These are phyloP conservation scores for Claviceps maximensis DNA, from an alignment of 2,329 filamentous ascomycete species.

Conservation along the genomic window DNA sequence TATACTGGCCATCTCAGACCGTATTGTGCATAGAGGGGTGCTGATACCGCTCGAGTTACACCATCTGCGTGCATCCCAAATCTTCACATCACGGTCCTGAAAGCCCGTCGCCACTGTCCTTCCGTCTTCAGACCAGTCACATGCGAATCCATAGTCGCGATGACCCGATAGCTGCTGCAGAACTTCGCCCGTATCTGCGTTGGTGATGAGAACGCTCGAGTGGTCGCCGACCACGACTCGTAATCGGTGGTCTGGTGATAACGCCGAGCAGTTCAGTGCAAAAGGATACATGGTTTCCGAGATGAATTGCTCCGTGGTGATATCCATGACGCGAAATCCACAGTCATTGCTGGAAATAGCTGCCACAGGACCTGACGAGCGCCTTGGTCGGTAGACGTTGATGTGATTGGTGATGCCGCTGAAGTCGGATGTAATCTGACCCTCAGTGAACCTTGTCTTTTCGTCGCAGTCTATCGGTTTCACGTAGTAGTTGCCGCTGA, in stretches of 20 bases:
- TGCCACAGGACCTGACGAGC: slow-evolving; percentile 37
- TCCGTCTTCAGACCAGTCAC: slow-evolving; percentile 68
- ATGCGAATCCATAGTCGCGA: slow-evolving; percentile 60
- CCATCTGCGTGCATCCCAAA: slow-evolving; percentile 68
- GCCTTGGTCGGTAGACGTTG: slow-evolving; percentile 41
- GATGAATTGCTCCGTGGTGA: slow-evolving; percentile 45
- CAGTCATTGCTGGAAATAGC: slow-evolving; percentile 52
- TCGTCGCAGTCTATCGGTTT: slow-evolving; percentile 30
- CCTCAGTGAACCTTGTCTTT: slow-evolving; percentile 23
- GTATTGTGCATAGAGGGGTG: slow-evolving; percentile 39
- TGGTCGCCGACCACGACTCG: slow-evolving; percentile 62
- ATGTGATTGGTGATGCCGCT: slow-evolving; percentile 55
- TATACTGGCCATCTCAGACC: slow-evolving; percentile 54
- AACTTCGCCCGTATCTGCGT: slow-evolving; percentile 51
- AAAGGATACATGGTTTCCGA: slow-evolving; percentile 39
- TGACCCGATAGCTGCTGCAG: slow-evolving; percentile 49
- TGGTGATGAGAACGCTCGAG: slow-evolving; percentile 50
- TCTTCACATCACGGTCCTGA: slow-evolving; percentile 58
- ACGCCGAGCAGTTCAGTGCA: slow-evolving; percentile 59
- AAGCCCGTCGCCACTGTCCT: slow-evolving; percentile 64
- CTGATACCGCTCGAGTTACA: slow-evolving; percentile 34
- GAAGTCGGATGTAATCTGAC: slow-evolving; percentile 31
- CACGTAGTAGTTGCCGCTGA: slow-evolving; percentile 41
- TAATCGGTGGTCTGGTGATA: slow-evolving; percentile 58
- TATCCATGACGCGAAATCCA: slow-evolving; percentile 44